A percentile compares a stretch with the other conserved stretches of the same genome.
Evolutionary conservation across 805 yeast species (phyloP).

Genomic region (Suhomyces kilbournensis): DNA sequence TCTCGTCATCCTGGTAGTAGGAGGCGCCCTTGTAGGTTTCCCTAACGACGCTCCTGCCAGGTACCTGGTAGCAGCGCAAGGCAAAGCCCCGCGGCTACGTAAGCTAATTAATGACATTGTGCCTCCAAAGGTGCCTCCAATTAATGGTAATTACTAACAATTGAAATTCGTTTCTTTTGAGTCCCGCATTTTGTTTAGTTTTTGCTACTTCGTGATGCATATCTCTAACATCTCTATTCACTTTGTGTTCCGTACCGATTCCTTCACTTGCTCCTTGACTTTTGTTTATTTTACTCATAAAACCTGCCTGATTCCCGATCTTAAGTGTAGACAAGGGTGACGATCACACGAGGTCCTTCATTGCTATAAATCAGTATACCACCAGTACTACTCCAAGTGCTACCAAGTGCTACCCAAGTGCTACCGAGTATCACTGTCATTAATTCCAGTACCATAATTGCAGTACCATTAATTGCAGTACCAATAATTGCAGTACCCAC

Average conservation of each 20-base stretch:
- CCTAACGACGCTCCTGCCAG: not conserved
- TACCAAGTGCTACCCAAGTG: no score
- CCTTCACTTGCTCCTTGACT: not conserved
- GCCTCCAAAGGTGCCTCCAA: not conserved
- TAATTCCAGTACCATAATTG: no score
- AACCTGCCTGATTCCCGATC: not conserved
- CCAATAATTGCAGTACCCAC: no score
- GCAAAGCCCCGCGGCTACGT: not conserved
- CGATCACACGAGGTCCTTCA: not conserved
- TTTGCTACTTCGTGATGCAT: not conserved
- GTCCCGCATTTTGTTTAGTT: not conserved
- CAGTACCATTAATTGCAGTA: no score
- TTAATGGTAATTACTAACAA: not conserved
- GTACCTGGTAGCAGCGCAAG: not conserved
- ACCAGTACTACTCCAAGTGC: no score
- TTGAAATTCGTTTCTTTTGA: not conserved
- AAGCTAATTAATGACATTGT: not conserved
- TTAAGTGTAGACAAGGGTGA: not conserved
- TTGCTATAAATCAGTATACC: no score
- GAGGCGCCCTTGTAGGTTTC: not conserved
- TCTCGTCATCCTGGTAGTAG: not conserved
- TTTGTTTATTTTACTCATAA: not conserved
- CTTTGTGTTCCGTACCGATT: not conserved
- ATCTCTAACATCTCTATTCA: not conserved
- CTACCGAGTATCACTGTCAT: no score